These are phyloP conservation scores for Nemania sp. DNA, from an alignment of 2,329 filamentous ascomycete genomes.

Conservation along the genomic window DNA sequence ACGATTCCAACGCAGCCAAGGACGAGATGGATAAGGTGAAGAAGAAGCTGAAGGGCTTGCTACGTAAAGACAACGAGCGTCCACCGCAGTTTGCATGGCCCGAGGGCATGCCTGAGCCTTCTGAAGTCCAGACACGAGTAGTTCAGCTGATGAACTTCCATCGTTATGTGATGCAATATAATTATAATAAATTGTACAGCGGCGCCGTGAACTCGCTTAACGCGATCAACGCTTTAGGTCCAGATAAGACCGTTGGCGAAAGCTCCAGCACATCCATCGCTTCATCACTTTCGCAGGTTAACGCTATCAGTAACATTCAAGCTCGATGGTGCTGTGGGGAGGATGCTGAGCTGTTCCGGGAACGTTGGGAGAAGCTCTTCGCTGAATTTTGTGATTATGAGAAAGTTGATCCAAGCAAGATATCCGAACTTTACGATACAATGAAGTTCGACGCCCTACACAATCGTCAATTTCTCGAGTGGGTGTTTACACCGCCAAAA, in stretches of 20 bases:
- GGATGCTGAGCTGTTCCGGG: slow-evolving; percentile 90
- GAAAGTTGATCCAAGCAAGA: slow-evolving; percentile 98
- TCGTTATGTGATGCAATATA: slow-evolving; percentile 90
- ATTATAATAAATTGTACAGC: slow-evolving; percentile 79
- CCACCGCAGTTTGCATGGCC: slow-evolving; percentile 99
- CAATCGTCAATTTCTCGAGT: slow-evolving; percentile 94
- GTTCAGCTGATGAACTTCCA: slow-evolving; percentile 98
- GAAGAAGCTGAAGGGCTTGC: slow-evolving; percentile 93
- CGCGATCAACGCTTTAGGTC: slow-evolving; percentile 57
- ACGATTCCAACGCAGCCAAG: slow-evolving; percentile 97
- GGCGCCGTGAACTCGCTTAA: slow-evolving; percentile 67
- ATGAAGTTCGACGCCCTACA: slow-evolving; percentile 99
- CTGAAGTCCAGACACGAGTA: slow-evolving; percentile 87
- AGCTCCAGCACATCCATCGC: slow-evolving; percentile 49
- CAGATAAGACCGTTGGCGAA: slow-evolving; percentile 51
- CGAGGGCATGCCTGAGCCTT: slow-evolving; percentile 90
- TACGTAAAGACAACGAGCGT: slow-evolving; percentile 90
- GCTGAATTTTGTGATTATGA: slow-evolving; percentile 94
- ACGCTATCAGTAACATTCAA: slow-evolving; percentile 73
- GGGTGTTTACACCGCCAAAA: slow-evolving; percentile 90
- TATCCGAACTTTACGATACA: slow-evolving; percentile 96
- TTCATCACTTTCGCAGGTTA: slow-evolving; percentile 62
- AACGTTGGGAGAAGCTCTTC: slow-evolving; percentile 98
- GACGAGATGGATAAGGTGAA: slow-evolving; percentile 99
- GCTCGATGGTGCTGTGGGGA: slow-evolving; percentile 95